These are phyloP conservation scores for Kernera saxatilis DNA, from an alignment of 345 rosid species.

Conservation along the genomic window DNA sequence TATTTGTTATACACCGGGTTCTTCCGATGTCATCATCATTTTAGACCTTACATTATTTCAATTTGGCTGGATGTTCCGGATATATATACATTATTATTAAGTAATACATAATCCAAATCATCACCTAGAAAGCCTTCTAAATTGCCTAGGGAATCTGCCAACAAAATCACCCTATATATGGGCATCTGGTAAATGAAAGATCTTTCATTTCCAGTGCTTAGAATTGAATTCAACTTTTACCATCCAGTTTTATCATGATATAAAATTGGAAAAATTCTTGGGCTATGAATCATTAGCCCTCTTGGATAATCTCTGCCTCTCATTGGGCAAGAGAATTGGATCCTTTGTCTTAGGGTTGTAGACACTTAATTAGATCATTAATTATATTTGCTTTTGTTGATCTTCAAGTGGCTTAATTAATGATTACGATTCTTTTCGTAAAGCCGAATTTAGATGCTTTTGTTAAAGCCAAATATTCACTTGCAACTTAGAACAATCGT, in stretches of 20 bases:
- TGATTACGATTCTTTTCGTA: slow-evolving; percentile 27
- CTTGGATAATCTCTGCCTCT: slow-evolving; percentile 21
- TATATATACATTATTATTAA: background rate
- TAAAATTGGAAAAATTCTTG: background rate
- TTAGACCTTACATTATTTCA: background rate
- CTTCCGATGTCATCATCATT: background rate
- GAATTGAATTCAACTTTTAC: background rate
- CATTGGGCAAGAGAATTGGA: slow-evolving; percentile 33
- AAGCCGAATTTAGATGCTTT: slow-evolving; percentile 28
- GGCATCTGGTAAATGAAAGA: slow-evolving; percentile 1
- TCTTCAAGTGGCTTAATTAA: slow-evolving; percentile 29
- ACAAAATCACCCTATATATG: background rate
- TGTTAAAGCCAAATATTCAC: slow-evolving; percentile 34
- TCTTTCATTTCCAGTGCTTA: background rate
- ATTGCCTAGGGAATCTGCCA: background rate
- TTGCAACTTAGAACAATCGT: slow-evolving; percentile 18
- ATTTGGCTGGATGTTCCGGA: background rate
- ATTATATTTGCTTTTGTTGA: slow-evolving; percentile 12
- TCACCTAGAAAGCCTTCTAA: background rate
- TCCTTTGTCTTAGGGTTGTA: slow-evolving; percentile 34
- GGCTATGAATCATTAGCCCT: background rate
- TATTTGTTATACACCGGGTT: background rate
- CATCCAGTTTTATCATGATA: slow-evolving; percentile 1
- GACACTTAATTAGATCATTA: slow-evolving; percentile 23
- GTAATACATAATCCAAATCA: background rate